Evolutionary conservation across 2,329 filamentous ascomycete genomes (phyloP), one percentile per base, ranked within the genome.

Genomic region (Myotisia sp.): DNA sequence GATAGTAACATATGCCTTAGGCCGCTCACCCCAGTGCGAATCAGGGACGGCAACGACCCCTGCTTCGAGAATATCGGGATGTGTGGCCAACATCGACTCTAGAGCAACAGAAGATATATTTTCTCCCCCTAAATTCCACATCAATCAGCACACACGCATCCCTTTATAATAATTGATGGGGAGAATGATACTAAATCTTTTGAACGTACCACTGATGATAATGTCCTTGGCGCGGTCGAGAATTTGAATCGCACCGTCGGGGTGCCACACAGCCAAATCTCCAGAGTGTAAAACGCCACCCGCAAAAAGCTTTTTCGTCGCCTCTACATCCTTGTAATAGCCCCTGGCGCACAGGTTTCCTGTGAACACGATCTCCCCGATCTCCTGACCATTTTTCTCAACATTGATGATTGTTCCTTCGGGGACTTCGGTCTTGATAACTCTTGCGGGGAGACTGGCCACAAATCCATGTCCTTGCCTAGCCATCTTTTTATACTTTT

Each of bases 141-240:
- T n/a, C n/a, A n/a, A n/a, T n/a, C n/a, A n/a, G n/a, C n/a, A n/a
- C n/a, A n/a, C n/a, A n/a, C n/a, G n/a, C n/a, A n/a, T n/a, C n/a
- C n/a, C n/a, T n/a, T n/a, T n/a, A n/a, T n/a, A n/a, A n/a, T n/a
- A n/a, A n/a, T n/a, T n/a, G n/a, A n/a, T n/a, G n/a, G n/a, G n/a
- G n/a, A n/a, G n/a, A n/a, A n/a, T n/a, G n/a, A 21, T 19, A 4
- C 29, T 8, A 20, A 12, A 26, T 19, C n/a, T n/a, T n/a, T 12
- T 8, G 19, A 19, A 55, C 68, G 46, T 64, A 82, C 81, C 82
- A 34, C 82, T 92, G 42, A 98, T 98, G 50, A 98, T 98, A 34
- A 98, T 94, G 53, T 98, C 90, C 64, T 98, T 98, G 9, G 84
- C 82, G 13, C 90, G 71, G 58, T 98, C 90, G 38, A 92, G 64